phyloP scores from a whole-genome alignment of 1,284 basidiomycete species.

The Bondarzewia mesenterica region DNA sequence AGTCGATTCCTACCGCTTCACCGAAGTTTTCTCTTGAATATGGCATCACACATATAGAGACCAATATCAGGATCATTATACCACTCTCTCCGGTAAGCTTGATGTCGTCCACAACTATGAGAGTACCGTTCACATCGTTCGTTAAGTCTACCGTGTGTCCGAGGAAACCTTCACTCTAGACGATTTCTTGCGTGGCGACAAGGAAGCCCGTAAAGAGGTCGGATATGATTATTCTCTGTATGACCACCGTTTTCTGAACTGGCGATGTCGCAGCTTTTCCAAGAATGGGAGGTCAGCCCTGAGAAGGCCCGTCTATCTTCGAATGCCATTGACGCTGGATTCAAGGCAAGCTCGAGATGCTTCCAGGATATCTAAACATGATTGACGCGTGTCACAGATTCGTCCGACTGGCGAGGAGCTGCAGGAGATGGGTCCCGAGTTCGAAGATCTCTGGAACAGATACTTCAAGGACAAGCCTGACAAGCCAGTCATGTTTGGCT shows the following conservation, averaged over 20 bases:
- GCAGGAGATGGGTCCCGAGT: slow-evolving; percentile 71
- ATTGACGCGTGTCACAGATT: slow-evolving; percentile 30
- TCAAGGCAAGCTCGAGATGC: slow-evolving; percentile 38
- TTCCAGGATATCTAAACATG: neutral
- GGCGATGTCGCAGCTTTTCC: slow-evolving; percentile 51
- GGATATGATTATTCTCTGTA: neutral
- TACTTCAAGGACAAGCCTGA: slow-evolving; percentile 75
- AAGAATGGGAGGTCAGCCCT: slow-evolving; percentile 61
- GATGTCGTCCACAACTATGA: neutral
- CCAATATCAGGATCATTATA: slow-evolving; percentile 70
- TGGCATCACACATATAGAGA: slow-evolving; percentile 31
- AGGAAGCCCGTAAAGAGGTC: slow-evolving; percentile 47
- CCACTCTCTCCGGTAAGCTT: slow-evolving; percentile 49
- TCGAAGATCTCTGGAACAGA: slow-evolving; percentile 55
- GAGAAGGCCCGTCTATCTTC: slow-evolving; percentile 63
- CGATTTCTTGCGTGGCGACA: slow-evolving; percentile 62
- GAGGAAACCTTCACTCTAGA: slow-evolving; percentile 57
- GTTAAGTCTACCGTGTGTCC: slow-evolving; percentile 58
- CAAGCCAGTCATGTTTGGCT: slow-evolving; percentile 69
- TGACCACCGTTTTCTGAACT: neutral
- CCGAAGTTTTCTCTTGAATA: neutral
- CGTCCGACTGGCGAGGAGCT: slow-evolving; percentile 61
- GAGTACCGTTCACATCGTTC: neutral
- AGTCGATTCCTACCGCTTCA: slow-evolving; percentile 20
- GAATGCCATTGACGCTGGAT: slow-evolving; percentile 66